Conservation (phyloP, 179 eudicot genomes). For the Carnegiea gigantea region DNA sequence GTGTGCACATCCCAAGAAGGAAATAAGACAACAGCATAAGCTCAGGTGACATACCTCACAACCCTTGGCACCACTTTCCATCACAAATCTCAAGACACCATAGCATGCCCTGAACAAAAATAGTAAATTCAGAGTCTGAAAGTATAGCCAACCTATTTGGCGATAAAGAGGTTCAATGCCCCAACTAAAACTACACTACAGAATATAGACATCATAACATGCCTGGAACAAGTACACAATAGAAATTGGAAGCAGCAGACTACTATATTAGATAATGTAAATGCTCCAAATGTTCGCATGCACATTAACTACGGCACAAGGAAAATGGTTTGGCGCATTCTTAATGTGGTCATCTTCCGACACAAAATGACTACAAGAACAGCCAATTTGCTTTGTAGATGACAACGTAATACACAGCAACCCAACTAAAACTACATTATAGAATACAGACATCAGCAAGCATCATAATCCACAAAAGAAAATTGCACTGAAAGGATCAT, state of each 20-base stretch:
- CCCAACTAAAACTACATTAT: neutral
- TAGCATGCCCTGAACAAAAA: slow-evolving; percentile 65
- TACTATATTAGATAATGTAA: neutral
- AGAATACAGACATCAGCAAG: neutral
- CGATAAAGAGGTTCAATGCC: neutral
- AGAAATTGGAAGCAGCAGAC: neutral
- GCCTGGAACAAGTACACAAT: no score
- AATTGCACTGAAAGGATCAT: neutral
- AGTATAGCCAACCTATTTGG: neutral
- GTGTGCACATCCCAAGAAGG: no score
- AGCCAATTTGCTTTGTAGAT: slow-evolving; percentile 20
- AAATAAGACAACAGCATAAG: neutral
- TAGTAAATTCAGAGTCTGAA: neutral
- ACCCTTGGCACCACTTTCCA: slow-evolving; percentile 90
- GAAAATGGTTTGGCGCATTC: neutral
- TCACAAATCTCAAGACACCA: slow-evolving; percentile 78
- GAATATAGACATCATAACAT: no score
- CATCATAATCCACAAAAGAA: neutral
- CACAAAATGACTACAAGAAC: slow-evolving; percentile 34
- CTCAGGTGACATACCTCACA: slow-evolving; percentile 48
- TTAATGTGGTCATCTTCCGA: slow-evolving; percentile 59
- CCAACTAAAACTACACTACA: no score
- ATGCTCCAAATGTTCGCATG: slow-evolving; percentile 13
- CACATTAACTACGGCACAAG: slow-evolving; percentile 17
- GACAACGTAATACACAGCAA: slow-evolving; percentile 1